Percentiles rank a stretch among this genome's conserved stretches.
These are phyloP conservation scores for Trypanosomatidae sp. DNA, from an alignment of 208 protist genomes.

Conservation along the genomic window DNA sequence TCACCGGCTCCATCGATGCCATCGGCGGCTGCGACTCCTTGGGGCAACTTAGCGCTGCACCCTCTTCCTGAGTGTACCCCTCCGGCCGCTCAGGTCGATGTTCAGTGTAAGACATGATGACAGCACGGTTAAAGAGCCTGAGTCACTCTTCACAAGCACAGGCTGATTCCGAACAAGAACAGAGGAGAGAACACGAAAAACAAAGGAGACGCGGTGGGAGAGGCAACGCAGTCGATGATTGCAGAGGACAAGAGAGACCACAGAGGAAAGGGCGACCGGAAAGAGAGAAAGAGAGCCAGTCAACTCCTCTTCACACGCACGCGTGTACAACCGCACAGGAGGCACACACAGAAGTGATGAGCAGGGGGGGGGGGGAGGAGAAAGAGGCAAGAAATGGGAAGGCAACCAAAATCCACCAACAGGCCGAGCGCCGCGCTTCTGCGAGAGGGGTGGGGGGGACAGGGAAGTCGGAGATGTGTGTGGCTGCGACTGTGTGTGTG, in stretches of 20 bases:
- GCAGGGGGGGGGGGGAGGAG: neutral
- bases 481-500: neutral
- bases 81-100: neutral
- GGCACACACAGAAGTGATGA: neutral
- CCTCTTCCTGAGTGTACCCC: neutral
- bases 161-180: neutral
- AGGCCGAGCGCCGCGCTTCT: neutral
- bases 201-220: neutral
- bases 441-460: neutral
- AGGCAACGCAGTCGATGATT: too few species aligned
- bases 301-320: neutral
- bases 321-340: neutral
- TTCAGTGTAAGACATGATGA: neutral
- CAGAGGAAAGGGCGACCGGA: neutral
- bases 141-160: neutral
- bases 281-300: conserved; percentile 1
- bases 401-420: neutral
- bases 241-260: too few species aligned
- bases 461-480: neutral
- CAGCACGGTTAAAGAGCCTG: neutral
- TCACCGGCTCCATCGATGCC: neutral
- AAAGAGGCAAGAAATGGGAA: neutral
- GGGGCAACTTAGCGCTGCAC: neutral
- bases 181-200: neutral
- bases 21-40: neutral